phyloP scores from a whole-genome alignment of 2,329 filamentous ascomycete genomes.

The Microascus cirrosus region DNA sequence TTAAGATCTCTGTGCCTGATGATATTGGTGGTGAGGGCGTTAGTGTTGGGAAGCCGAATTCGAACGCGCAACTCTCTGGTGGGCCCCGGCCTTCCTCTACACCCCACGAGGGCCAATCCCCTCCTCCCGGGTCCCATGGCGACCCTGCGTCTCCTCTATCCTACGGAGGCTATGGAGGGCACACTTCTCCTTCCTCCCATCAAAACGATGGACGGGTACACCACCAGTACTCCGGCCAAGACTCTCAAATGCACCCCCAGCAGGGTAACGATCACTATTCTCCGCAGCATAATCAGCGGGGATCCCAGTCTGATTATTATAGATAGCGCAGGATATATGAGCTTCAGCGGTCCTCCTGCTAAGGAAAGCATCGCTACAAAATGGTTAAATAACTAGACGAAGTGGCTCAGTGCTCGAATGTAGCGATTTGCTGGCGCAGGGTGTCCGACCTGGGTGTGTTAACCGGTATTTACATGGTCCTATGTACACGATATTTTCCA shows the following conservation, averaged over 20 bases:
- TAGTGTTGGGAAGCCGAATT: slow-evolving; percentile 24
- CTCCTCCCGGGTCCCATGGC: background rate
- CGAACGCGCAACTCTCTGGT: slow-evolving; percentile 18
- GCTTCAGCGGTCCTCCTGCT: no score
- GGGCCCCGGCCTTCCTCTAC: slow-evolving; percentile 14
- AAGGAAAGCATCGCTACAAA: no score
- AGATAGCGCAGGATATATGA: background rate
- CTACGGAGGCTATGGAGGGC: no score
- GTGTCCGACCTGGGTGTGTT: no score
- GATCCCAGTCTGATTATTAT: slow-evolving; percentile 5
- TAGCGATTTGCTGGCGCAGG: no score
- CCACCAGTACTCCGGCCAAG: no score
- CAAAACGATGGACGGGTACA: slow-evolving; percentile 5
- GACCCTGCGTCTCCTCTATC: no score
- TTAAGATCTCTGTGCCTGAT: slow-evolving; percentile 31
- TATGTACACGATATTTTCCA: no score
- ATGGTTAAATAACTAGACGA: no score
- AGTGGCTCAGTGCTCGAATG: no score
- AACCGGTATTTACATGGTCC: no score
- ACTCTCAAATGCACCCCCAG: slow-evolving; percentile 4
- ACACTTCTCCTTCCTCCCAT: background rate
- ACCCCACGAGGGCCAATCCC: slow-evolving; percentile 10
- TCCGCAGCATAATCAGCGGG: slow-evolving; percentile 5
- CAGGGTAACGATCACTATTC: slow-evolving; percentile 11
- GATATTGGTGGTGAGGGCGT: slow-evolving; percentile 35